phyloP scores from a whole-genome alignment of 257 asterid genomes.

The Salvia miltiorrhiza region DNA sequence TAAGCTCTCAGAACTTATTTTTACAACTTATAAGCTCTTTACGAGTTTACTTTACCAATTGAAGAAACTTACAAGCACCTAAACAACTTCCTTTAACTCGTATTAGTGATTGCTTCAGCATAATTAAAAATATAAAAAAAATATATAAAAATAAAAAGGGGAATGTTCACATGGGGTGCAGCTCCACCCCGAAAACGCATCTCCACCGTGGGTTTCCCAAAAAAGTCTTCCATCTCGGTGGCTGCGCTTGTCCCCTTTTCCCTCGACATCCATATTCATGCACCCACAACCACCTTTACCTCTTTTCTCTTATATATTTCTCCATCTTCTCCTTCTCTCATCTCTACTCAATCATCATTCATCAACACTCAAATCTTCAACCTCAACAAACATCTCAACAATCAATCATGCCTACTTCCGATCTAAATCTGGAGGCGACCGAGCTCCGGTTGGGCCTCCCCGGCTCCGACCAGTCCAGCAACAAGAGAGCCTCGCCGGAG shows the following conservation, averaged over 20 bases:
- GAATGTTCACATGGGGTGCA: constrained; percentile 33
- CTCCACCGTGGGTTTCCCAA: constrained; percentile 27
- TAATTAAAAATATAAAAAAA: neutral
- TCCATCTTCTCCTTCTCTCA: no score
- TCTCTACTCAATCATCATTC: no score
- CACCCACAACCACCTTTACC: constrained; percentile 1
- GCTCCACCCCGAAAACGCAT: constrained; percentile 29
- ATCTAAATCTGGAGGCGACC: constrained; percentile 48
- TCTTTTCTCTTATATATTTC: no score
- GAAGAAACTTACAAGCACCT: no score
- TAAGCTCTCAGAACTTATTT: no score
- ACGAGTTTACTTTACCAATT: no score
- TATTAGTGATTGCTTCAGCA: neutral
- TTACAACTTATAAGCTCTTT: no score
- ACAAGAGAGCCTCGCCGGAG: constrained; percentile 51
- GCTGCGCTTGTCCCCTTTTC: constrained; percentile 48
- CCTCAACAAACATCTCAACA: neutral
- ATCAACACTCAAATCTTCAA: neutral
- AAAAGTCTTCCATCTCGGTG: constrained; percentile 47
- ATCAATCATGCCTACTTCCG: neutral
- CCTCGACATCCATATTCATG: constrained; percentile 47
- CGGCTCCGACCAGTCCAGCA: constrained; percentile 39
- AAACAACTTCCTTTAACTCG: no score
- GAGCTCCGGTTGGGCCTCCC: constrained; percentile 63
- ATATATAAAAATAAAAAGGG: no score